A percentile compares a stretch with the other conserved stretches of the same genome.
These are phyloP conservation scores for Coniophora puteana DNA, from an alignment of 1,284 basidiomycete genomes.

Conservation along the genomic window DNA sequence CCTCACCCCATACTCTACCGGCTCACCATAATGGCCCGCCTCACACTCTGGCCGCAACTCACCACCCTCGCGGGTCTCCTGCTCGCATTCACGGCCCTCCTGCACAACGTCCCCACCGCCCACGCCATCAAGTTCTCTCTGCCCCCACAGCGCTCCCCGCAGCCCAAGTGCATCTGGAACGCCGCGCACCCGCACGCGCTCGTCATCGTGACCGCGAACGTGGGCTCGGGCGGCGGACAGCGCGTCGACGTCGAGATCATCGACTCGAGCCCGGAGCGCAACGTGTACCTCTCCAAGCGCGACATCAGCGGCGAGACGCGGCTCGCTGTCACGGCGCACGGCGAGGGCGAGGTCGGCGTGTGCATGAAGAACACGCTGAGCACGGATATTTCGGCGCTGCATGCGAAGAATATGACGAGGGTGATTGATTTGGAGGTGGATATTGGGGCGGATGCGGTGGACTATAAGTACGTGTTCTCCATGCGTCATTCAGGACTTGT, in stretches of 20 bases:
- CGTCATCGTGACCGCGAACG: slow-evolving; percentile 93
- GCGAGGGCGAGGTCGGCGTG: slow-evolving; percentile 92
- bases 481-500: not conserved
- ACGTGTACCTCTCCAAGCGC: slow-evolving; percentile 90
- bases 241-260: slow-evolving; percentile 92
- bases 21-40: too few relatives aligned
- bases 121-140: slow-evolving; percentile 84
- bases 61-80: too few relatives aligned
- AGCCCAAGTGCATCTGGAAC: slow-evolving; percentile 90
- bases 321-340: slow-evolving; percentile 91
- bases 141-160: slow-evolving; percentile 64
- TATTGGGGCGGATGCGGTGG: slow-evolving; percentile 96
- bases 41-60: too few relatives aligned
- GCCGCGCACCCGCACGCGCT: slow-evolving; percentile 81
- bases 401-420: slow-evolving; percentile 42
- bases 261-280: slow-evolving; percentile 84
- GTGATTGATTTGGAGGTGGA: slow-evolving; percentile 94
- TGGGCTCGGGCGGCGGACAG: slow-evolving; percentile 69
- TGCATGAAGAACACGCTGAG: slow-evolving; percentile 86
- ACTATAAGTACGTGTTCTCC: slow-evolving; percentile 81
- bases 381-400: slow-evolving; percentile 39
- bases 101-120: slow-evolving; percentile 30
- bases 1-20: too few relatives aligned
- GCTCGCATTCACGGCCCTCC: slow-evolving; percentile 32
- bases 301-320: slow-evolving; percentile 89